Evolutionary conservation across 108 stramenopile species (phyloP).

Genomic region (Cyclotella kingstonii): DNA sequence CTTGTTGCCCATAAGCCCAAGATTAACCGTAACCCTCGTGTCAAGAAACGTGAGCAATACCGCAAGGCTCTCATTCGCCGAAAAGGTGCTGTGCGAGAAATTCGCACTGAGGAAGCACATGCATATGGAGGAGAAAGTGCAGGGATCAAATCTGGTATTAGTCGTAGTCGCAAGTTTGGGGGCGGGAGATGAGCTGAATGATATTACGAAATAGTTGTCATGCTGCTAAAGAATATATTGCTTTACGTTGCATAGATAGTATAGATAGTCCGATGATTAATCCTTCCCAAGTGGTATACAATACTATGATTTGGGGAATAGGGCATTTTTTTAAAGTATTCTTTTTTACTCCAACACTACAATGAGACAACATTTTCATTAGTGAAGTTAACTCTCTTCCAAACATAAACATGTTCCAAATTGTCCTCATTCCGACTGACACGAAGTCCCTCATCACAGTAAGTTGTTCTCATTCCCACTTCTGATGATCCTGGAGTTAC

Average conservation of each 20-base stretch:
- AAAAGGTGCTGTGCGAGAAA: slow-evolving; percentile 93
- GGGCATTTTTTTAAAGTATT: too few species aligned
- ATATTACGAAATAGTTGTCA: too few species aligned
- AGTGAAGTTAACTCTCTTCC: slow-evolving; percentile 70
- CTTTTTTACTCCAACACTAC: slow-evolving; percentile 7
- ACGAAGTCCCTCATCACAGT: slow-evolving; percentile 73
- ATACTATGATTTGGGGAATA: too few species aligned
- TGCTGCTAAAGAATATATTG: too few species aligned
- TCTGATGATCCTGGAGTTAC: slow-evolving; percentile 65
- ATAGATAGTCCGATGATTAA: too few species aligned
- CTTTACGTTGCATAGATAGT: too few species aligned
- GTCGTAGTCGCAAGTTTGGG: slow-evolving; percentile 81
- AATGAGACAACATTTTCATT: slow-evolving; percentile 34
- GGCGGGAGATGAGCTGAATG: background rate
- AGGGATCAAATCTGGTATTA: slow-evolving; percentile 86
- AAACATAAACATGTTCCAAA: slow-evolving; percentile 61
- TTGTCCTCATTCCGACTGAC: slow-evolving; percentile 66
- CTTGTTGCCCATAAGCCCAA: slow-evolving; percentile 96
- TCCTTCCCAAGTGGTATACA: too few species aligned
- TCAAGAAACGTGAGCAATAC: slow-evolving; percentile 96
- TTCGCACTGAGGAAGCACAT: slow-evolving; percentile 82
- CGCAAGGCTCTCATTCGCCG: slow-evolving; percentile 89
- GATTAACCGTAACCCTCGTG: slow-evolving; percentile 95
- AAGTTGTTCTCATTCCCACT: slow-evolving; percentile 71
- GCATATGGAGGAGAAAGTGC: slow-evolving; percentile 89